Evolutionary conservation across 257 asterid species (phyloP), one percentile per base, ranked within the genome.

Genomic region (Petrea volubilis): DNA sequence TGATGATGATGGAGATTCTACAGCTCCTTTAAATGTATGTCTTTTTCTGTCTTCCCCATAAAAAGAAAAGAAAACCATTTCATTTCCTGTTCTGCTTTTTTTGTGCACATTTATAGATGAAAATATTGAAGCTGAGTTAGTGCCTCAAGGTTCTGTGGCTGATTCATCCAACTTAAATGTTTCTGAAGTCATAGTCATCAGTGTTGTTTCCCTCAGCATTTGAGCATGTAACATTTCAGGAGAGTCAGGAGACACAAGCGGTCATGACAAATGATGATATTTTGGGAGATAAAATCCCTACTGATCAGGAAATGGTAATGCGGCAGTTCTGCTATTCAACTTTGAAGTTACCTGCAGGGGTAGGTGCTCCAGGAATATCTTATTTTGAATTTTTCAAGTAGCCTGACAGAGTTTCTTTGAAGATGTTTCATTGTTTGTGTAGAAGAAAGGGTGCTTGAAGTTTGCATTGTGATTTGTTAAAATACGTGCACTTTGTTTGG

Each of bases 241-340:
- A 74, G 76, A 89, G 71, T 80, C 88, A 69, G n/a, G 94, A 84
- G 80, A 43, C 81, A 8, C 90, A 81, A 49, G 44, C 77, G 64
- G 77, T 67, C 61, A 74, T 92, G 89, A 80, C 97, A 73, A 95
- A 88, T 77, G 99, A 95, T 71, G 99, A 95, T 69, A 5, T 87
- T 73, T 79, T 95, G 78, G 99, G 99, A 79, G 97, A 95, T 79
- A 77, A 74, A 73, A 86, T 95, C 56, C 99, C 97, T 44, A 29
- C 38, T 18, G 96, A 90, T 64, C 99, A 95, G 78, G 96, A 92
- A 79, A 72, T 73, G 24, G 67, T 73, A 43, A 69, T 95, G 77
- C 88, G 94, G 70, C 88, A 88, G 68, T 88, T 92, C 76, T 88
- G 95, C 84, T 92, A 87, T 69, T 92, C 92, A 78, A 69, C 86